phyloP scores from a whole-genome alignment of 495 filamentous ascomycete species.

The Tricharina praecox region DNA sequence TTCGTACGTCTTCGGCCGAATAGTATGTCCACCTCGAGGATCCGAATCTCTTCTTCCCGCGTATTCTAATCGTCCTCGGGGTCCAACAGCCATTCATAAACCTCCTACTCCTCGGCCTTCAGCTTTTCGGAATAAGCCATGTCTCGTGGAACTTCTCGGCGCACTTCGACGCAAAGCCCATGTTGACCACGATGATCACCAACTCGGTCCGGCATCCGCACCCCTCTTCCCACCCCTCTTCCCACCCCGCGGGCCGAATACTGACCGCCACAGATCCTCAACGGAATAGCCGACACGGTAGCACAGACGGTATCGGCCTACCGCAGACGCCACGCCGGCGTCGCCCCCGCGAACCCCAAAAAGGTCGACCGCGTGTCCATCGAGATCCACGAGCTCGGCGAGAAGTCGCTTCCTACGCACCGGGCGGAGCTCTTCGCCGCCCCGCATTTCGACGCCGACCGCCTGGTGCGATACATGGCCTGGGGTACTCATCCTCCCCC shows the following conservation, averaged over 20 bases:
- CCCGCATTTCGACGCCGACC: conserved; percentile 77
- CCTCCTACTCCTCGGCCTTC: conserved; percentile 11
- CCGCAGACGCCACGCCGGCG: conserved; percentile 33
- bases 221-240: neutral
- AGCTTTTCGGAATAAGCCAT: conserved; percentile 13
- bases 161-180: conserved; percentile 57
- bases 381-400: conserved; percentile 80
- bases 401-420: conserved; percentile 59
- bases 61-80: neutral
- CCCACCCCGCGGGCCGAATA: neutral
- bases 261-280: conserved; percentile 42
- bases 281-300: conserved; percentile 86
- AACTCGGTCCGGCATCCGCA: conserved; percentile 52
- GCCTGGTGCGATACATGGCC: conserved; percentile 84
- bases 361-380: conserved; percentile 65
- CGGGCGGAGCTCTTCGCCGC: conserved; percentile 41
- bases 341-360: conserved; percentile 30
- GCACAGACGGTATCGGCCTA: conserved; percentile 83
- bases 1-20: conserved; percentile 5
- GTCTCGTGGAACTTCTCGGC: conserved; percentile 46
- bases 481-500: conserved; percentile 44
- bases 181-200: conserved; percentile 95
- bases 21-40: conserved; percentile 10
- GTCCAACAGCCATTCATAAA: conserved; percentile 14
- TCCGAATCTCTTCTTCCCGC: neutral